A percentile compares a stretch with the other conserved stretches of the same genome.
phyloP scores from a whole-genome alignment of 1,284 basidiomycete species.

The Tilletia indica region DNA sequence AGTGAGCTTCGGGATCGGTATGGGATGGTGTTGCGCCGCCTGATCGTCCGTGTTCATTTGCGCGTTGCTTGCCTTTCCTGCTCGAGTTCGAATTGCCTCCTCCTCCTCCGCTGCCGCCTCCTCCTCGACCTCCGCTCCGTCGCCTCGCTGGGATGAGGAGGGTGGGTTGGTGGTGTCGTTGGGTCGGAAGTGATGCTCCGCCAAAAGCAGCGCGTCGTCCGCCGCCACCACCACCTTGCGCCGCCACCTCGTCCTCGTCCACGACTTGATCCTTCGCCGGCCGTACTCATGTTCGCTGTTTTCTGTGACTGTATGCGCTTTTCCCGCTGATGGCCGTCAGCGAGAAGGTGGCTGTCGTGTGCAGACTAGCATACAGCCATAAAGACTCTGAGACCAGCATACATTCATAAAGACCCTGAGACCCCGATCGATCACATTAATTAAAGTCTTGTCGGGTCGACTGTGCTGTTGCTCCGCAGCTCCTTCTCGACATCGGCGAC shows the following conservation, averaged over 20 bases:
- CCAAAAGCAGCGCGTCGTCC: constrained; percentile 14
- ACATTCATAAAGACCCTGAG: no score
- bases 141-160: background rate
- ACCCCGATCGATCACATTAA: no score
- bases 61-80: constrained; percentile 9
- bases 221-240: background rate
- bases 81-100: background rate
- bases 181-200: constrained; percentile 3
- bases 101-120: background rate
- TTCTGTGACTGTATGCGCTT: background rate
- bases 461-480: no score
- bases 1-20: background rate
- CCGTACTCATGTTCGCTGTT: background rate
- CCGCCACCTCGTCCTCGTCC: background rate
- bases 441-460: no score
- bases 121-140: background rate
- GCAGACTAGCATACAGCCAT: no score
- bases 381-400: no score
- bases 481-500: no score
- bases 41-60: background rate
- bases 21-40: background rate
- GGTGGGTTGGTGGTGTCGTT: background rate
- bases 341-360: no score
- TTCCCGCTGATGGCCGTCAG: no score
- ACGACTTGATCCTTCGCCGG: background rate